These are phyloP conservation scores for Leccinum truebloodii DNA, from an alignment of 768 basidiomycete genomes.

Conservation along the genomic window DNA sequence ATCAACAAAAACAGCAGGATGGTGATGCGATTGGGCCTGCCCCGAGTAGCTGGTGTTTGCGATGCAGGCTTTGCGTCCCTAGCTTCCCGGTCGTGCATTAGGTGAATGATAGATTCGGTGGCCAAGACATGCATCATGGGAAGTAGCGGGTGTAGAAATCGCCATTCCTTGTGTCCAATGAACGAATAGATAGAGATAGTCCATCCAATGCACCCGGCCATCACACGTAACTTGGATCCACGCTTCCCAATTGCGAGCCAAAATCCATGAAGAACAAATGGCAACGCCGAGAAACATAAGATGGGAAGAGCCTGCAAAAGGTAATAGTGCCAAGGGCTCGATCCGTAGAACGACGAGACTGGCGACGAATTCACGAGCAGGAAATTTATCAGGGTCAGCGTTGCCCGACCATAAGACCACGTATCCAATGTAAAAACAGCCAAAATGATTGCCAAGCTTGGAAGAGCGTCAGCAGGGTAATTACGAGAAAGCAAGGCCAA, in stretches of 20 bases:
- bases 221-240: slow-evolving; percentile 36
- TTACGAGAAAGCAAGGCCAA: slow-evolving; percentile 5
- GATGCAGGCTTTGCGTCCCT: slow-evolving; percentile 1
- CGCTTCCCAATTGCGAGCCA: slow-evolving; percentile 36
- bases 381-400: slow-evolving; percentile 82
- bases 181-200: slow-evolving; percentile 71
- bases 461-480: slow-evolving; percentile 8
- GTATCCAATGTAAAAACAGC: slow-evolving; percentile 59
- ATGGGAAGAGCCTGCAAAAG: slow-evolving; percentile 84
- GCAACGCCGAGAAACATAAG: slow-evolving; percentile 69
- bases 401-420: slow-evolving; percentile 62
- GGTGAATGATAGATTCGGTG: slow-evolving; percentile 64
- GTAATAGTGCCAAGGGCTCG: slow-evolving; percentile 87
- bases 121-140: slow-evolving; percentile 83
- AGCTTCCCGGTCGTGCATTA: slow-evolving; percentile 26
- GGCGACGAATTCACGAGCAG: slow-evolving; percentile 77
- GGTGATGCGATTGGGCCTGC: slow-evolving; percentile 31
- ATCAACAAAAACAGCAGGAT: slow-evolving; percentile 45
- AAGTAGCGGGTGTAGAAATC: slow-evolving; percentile 90
- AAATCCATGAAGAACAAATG: slow-evolving; percentile 67
- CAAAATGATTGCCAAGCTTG: slow-evolving; percentile 23
- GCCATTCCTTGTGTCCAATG: slow-evolving; percentile 95
- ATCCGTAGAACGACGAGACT: slow-evolving; percentile 92
- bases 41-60: slow-evolving; percentile 14
- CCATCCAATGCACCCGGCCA: slow-evolving; percentile 59